Evolutionary conservation across 345 rosid genomes (phyloP).

Genomic region (Raphanus sativus): DNA sequence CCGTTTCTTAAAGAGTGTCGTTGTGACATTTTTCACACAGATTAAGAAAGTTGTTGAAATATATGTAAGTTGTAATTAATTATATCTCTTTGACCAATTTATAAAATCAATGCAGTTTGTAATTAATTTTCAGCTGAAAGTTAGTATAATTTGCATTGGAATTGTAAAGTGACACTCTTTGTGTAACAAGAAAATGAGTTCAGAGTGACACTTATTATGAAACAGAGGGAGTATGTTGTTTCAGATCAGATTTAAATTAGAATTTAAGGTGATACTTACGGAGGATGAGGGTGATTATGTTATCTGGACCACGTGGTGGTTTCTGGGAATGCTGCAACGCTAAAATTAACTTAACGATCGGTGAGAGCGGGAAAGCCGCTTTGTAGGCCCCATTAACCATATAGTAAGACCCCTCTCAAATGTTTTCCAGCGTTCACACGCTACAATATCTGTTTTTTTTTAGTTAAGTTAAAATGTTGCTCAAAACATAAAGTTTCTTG

Average conservation of each 20-base stretch:
- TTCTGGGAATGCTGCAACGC: constrained; percentile 24
- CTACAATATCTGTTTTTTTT: constrained; percentile 28
- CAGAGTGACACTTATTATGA: too few species aligned
- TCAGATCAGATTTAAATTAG: not conserved
- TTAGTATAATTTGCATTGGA: too few species aligned
- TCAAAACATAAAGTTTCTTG: not conserved
- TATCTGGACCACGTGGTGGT: constrained; percentile 28
- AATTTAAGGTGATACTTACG: not conserved
- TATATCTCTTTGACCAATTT: too few species aligned
- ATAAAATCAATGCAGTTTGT: too few species aligned
- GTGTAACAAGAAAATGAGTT: too few species aligned
- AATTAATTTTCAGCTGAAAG: too few species aligned
- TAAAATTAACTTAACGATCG: constrained; percentile 26
- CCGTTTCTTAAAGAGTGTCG: too few species aligned
- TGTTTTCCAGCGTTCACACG: constrained; percentile 40
- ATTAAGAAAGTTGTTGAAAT: too few species aligned
- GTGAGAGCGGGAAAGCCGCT: constrained; percentile 37
- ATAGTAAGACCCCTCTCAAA: constrained; percentile 18
- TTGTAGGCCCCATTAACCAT: constrained; percentile 19
- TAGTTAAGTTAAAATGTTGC: constrained; percentile 21
- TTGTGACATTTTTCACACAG: too few species aligned
- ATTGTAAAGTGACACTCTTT: too few species aligned
- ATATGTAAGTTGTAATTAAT: too few species aligned
- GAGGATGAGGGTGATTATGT: not conserved
- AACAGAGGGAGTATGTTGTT: too few species aligned